Evolutionary conservation across 352 stramenopile species (phyloP).

Genomic region (Pythium myriotylum): DNA sequence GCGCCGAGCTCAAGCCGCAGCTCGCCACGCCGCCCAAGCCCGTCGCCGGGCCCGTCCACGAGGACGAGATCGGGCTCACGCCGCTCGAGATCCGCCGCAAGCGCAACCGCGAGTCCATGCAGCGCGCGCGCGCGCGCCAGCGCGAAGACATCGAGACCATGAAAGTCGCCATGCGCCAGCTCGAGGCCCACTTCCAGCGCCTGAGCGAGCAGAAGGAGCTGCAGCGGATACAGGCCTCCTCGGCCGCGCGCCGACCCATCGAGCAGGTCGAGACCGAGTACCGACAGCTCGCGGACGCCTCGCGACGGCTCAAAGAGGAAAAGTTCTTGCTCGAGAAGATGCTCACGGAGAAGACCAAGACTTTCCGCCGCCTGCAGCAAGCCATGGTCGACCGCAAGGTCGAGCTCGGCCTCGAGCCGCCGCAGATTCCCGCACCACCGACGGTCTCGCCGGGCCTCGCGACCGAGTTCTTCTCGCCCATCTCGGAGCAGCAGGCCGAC

Average conservation of each 20-base stretch:
- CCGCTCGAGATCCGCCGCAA: conserved; percentile 35
- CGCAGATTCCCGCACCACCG: conserved; percentile 30
- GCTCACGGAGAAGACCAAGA: conserved; percentile 55
- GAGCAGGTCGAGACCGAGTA: conserved; percentile 46
- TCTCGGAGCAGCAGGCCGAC: conserved; percentile 58
- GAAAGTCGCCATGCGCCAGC: conserved; percentile 22
- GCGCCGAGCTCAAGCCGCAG: background rate
- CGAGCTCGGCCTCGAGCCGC: conserved; percentile 48
- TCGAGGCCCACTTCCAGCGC: conserved; percentile 24
- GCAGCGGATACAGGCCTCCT: conserved; percentile 10
- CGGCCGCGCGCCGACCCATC: background rate
- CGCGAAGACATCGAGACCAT: conserved; percentile 28
- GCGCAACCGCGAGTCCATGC: conserved; percentile 37
- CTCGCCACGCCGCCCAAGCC: background rate
- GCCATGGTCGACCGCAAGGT: conserved; percentile 48
- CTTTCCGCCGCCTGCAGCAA: conserved; percentile 43
- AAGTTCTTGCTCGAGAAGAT: conserved; percentile 59
- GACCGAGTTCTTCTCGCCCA: conserved; percentile 50
- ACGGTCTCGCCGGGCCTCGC: conserved; percentile 23
- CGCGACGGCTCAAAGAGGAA: conserved; percentile 58
- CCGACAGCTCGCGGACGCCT: conserved; percentile 52
- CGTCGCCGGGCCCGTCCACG: background rate
- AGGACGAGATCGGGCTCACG: conserved; percentile 22
- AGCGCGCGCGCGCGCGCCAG: conserved; percentile 28
- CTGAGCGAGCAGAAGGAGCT: conserved; percentile 24